Evolutionary conservation across 805 yeast species (phyloP).

Genomic region (Pichia nanzhaoensis): DNA sequence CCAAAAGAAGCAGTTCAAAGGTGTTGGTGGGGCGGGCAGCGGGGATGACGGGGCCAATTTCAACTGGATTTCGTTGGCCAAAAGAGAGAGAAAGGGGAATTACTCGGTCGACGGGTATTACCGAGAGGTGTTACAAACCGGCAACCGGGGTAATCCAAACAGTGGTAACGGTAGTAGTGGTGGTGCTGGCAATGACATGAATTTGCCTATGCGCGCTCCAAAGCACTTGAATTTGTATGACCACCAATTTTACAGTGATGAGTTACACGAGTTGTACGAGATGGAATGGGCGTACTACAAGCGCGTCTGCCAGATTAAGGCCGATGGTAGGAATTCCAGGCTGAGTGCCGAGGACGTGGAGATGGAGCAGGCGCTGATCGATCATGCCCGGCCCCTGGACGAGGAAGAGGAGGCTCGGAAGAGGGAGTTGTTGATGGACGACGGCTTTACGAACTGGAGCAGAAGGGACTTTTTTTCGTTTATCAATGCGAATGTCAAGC

Average conservation of each 20-base stretch:
- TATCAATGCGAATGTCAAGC: constrained; percentile 63
- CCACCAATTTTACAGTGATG: constrained; percentile 85
- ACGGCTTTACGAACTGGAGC: constrained; percentile 80
- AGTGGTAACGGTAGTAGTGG: constrained; percentile 2
- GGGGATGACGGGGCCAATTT: constrained; percentile 36
- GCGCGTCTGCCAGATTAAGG: constrained; percentile 61
- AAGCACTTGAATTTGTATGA: constrained; percentile 77
- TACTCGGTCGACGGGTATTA: constrained; percentile 79
- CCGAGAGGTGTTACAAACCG: constrained; percentile 50
- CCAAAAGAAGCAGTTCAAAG: constrained; percentile 49
- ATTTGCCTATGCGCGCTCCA: constrained; percentile 45
- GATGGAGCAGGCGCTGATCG: constrained; percentile 66
- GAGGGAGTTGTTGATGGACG: constrained; percentile 44
- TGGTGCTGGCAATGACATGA: constrained; percentile 35
- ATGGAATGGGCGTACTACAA: constrained; percentile 74
- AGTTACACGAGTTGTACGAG: constrained; percentile 68
- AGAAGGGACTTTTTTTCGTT: constrained; percentile 84
- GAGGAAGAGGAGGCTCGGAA: constrained; percentile 71
- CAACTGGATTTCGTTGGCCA: constrained; percentile 79
- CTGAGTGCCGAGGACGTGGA: constrained; percentile 20
- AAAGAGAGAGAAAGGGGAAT: constrained; percentile 69
- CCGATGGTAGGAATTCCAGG: constrained; percentile 24
- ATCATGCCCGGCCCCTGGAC: constrained; percentile 71
- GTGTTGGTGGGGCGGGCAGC: constrained; percentile 35
- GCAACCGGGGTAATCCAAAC: constrained; percentile 43